Base-by-base conservation (phyloP, 345 rosid genomes). In the Aquilaria malaccensis region DNA sequence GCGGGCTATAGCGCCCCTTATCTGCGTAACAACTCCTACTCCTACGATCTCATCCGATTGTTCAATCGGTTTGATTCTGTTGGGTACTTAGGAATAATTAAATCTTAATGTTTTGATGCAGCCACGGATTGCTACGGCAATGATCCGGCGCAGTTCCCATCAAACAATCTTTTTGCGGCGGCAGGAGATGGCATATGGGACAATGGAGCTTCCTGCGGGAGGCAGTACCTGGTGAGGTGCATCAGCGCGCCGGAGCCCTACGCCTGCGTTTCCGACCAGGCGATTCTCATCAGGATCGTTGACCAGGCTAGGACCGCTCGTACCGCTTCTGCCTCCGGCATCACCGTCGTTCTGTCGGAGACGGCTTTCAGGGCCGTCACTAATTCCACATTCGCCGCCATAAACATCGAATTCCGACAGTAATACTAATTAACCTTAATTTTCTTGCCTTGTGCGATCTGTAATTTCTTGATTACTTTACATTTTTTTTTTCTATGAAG, bases 111-210 rank as follows among this genome's bases (percentile, higher is more conserved):
- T 33, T 11, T 43, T 6, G 13, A 2, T 49, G 5, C 51, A 83
- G 91, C 91, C 1, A 80, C 84, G 10, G 55, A 65, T 9, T 85
- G 88, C 53, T 67, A 59, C 43, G 76, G 73, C 0, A 59, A 59
- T 43, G 84, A 81, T 22, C 70, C 70, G 7, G 55, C 76, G 4
- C 75, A 83, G 77, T 85, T 83, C 37, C 88, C 91, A 6, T 62
- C 86, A 2, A 81, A 74, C 65, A 80, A 83, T 55, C 29, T 85
- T 59, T 85, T 85, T 5, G 88, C 77, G 10, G 82, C 91, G n/a
- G 91, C 86, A 0, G 91, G 88, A 4, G 88, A 83, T 0, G 88
- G 84, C 50, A 59, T 85, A 41, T 85, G 91, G 91, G 88, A 85
- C 70, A 83, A 85, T 55, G 83, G 86, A 13, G 88, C 88, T 3